Evolutionary conservation across 23 red algal genomes (phyloP), one percentile per base, ranked within the genome.

Genomic region (Gracilaria vermiculophylla): DNA sequence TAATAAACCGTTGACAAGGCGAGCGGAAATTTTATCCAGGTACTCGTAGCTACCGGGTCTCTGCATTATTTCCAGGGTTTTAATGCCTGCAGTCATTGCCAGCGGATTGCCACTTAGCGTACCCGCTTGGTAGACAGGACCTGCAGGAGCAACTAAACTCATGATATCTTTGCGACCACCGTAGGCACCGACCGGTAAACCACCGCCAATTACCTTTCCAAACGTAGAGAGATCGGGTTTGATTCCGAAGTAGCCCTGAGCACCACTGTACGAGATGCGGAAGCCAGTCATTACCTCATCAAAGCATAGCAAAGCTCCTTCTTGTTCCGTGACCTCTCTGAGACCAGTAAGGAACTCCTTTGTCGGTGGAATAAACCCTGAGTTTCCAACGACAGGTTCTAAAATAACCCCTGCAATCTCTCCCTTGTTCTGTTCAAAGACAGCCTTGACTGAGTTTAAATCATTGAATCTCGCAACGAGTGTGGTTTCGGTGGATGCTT

Each of bases 201-300:
- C 97, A 31, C 97, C 97, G 1, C 97, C 97, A 76, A 99, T 99
- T 28, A 99, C 94, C 83, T 99, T 99, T 19, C 97, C 97, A 80
- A 99, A 94, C 7, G 93, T 96, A 44, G 97, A 95, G 31, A 99
- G 45, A 95, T 99, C 97, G 1, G 97, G 97, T 41, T 90, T 91
- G 74, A 99, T 92, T 25, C 89, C 79, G 61, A 95, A 99, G 71
- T 99, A 81, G 25, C 62, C 49, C 60, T 99, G 97, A 20, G 97
- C 97, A 29, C 97, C 88, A 62, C 90, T 80, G 51, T 99, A 99
- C 1, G 92, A 45, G 62, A 99, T 91, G 29, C 97, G 92, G 79
- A 99, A 99, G 41, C 97, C 97, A 3, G 97, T 99, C 97, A 99
- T 99, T 24, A 99, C 97, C 76, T 99, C 97, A 69, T 99, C 97